Evolutionary conservation across 768 basidiomycete species (phyloP).

Genomic region (Tylopilus sp.): DNA sequence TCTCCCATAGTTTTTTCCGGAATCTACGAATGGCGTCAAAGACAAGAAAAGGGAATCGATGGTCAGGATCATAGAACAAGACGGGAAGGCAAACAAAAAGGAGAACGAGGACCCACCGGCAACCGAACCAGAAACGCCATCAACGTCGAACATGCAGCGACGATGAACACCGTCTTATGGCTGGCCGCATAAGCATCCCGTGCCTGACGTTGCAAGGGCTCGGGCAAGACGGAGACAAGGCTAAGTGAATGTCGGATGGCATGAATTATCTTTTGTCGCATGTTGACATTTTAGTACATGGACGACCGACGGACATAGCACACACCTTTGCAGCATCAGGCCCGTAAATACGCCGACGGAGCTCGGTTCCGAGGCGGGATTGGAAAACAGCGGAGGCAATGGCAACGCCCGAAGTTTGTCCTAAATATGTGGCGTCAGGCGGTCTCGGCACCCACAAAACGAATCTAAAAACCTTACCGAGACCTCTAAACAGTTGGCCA

Average conservation of each 20-base stretch:
- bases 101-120: slow-evolving; percentile 8
- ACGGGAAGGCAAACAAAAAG: background rate
- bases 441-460: no score
- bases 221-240: slow-evolving; percentile 9
- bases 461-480: slow-evolving; percentile 10
- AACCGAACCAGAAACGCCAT: slow-evolving; percentile 14
- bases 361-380: slow-evolving; percentile 12
- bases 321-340: slow-evolving; percentile 12
- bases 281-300: no score
- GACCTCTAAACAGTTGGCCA: slow-evolving; percentile 20
- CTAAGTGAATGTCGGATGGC: slow-evolving; percentile 19
- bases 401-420: slow-evolving; percentile 22
- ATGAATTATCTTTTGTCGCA: slow-evolving; percentile 16
- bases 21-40: background rate
- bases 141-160: slow-evolving; percentile 17
- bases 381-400: slow-evolving; percentile 23
- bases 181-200: slow-evolving; percentile 22
- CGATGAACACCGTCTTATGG: slow-evolving; percentile 17
- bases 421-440: background rate
- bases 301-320: no score
- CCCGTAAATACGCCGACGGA: slow-evolving; percentile 12
- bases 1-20: background rate
- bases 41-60: no score
- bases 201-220: slow-evolving; percentile 12
- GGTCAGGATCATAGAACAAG: no score